Percentiles rank a stretch among this genome's conserved stretches.
These are phyloP conservation scores for Schwanniomyces occidentalis DNA, from an alignment of 805 yeast genomes.

Conservation along the genomic window DNA sequence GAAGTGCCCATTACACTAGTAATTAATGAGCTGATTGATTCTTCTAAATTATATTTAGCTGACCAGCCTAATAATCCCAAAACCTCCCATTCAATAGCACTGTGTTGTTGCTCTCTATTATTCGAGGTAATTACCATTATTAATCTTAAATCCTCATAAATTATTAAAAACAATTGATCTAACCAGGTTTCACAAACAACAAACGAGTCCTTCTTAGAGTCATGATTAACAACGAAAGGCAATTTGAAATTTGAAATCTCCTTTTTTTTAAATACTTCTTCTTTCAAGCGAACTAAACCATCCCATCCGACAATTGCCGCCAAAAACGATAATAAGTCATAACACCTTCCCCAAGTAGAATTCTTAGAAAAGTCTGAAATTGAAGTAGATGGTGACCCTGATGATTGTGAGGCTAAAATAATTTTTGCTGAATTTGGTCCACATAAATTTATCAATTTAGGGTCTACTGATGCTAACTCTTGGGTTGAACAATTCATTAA, in stretches of 20 bases:
- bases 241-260: constrained; percentile 3
- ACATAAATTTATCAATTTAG: constrained; percentile 23
- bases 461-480: constrained; percentile 39
- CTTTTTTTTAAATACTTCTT: constrained; percentile 58
- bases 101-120: constrained; percentile 39
- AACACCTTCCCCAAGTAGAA: constrained; percentile 48
- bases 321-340: constrained; percentile 68
- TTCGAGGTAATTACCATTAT: constrained; percentile 24
- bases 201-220: constrained; percentile 15
- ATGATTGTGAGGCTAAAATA: constrained; percentile 31
- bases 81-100: constrained; percentile 75
- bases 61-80: constrained; percentile 57
- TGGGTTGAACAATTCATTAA: constrained; percentile 29
- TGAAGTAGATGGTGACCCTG: constrained; percentile 25
- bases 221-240: constrained; percentile 19
- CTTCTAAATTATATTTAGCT: constrained; percentile 38
- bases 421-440: constrained; percentile 28
- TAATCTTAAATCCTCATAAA: constrained; percentile 58
- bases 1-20: constrained; percentile 52
- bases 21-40: constrained; percentile 36
- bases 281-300: constrained; percentile 60
- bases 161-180: constrained; percentile 67
- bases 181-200: constrained; percentile 72
- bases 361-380: constrained; percentile 32
- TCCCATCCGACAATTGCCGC: constrained; percentile 83